Base-by-base conservation (phyloP, 2,329 filamentous ascomycete genomes). In the Colletotrichum sublineola region DNA sequence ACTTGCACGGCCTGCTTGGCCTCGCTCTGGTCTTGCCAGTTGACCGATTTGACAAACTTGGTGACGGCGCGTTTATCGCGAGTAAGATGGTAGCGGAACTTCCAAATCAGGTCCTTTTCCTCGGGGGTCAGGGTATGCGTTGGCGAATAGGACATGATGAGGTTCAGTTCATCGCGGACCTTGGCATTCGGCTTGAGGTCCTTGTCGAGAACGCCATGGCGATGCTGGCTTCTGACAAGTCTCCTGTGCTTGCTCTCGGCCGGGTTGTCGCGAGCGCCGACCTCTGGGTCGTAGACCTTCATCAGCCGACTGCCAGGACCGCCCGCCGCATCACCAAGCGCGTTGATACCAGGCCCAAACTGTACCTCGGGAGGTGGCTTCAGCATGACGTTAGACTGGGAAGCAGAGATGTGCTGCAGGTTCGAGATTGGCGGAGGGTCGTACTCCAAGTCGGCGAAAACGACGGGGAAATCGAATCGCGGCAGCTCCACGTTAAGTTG, bases 11-110 rank as follows among this genome's bases (percentile, higher is more conserved):
- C 95, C 83, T 98, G 95, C 71, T 93, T 92, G 5, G 93, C 91
- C 85, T 99, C 96, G 73, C 91, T 90, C 58, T 90, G 88, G 80
- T 97, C 96, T 62, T 90, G 90, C 96, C 96, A 99, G 76, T 97
- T 95, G 50, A 98, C 96, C 0, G 96, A 98, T 81, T 98, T 99
- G 80, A 98, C 94, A 77, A 99, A 97, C 78, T 99, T 99, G 44
- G 96, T 99, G 70, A 98, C 86, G 2, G 96, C 93, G 77, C 93
- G 87, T 82, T 99, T 99, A 80, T 99, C 95, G 69, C 95, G 89
- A 1, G 95, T 96, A 31, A 99, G 83, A 80, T 98, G 96, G 81
- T 98, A 97, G 71, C 96, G 89, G 84, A 98, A 99, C 77, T 97
- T 96, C 97, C 97, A 99, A 29, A 99, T 91, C 63, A 98, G 87